These are phyloP conservation scores for Coniophora puteana DNA, from an alignment of 1,284 basidiomycete genomes.

Conservation along the genomic window DNA sequence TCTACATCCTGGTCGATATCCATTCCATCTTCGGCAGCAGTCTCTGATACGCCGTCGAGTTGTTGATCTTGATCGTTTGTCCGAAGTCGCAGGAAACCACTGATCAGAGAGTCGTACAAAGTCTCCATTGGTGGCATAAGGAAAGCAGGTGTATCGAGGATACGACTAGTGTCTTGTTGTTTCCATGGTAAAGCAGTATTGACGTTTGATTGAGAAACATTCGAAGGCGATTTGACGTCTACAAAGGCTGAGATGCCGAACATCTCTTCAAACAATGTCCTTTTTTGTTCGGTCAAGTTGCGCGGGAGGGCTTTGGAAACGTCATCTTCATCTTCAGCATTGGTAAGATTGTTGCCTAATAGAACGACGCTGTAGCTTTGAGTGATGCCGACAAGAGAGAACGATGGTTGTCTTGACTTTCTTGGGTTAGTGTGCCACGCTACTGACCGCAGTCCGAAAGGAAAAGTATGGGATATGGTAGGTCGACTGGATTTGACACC, in stretches of 20 bases:
- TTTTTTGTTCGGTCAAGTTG: slow-evolving; percentile 31
- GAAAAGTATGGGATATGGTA: slow-evolving; percentile 46
- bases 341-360: slow-evolving; percentile 53
- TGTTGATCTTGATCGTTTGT: slow-evolving; percentile 21
- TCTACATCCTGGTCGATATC: no score
- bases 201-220: slow-evolving; percentile 15
- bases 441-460: slow-evolving; percentile 55
- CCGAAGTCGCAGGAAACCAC: slow-evolving; percentile 53
- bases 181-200: slow-evolving; percentile 32
- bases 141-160: slow-evolving; percentile 77
- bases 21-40: slow-evolving; percentile 46
- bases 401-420: slow-evolving; percentile 29
- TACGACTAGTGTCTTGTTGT: slow-evolving; percentile 37
- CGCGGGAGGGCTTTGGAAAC: slow-evolving; percentile 41
- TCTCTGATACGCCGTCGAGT: slow-evolving; percentile 24
- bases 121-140: slow-evolving; percentile 75
- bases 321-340: slow-evolving; percentile 38
- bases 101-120: slow-evolving; percentile 74
- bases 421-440: slow-evolving; percentile 40
- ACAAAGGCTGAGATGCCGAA: slow-evolving; percentile 70
- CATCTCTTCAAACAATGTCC: slow-evolving; percentile 80
- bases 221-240: slow-evolving; percentile 21
- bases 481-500: slow-evolving; percentile 35
- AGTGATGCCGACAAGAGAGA: slow-evolving; percentile 64
- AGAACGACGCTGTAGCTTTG: slow-evolving; percentile 58